A percentile compares a stretch with the other conserved stretches of the same genome.
Conservation (phyloP, 306 rosid genomes). For the Dryas alaskensis region DNA sequence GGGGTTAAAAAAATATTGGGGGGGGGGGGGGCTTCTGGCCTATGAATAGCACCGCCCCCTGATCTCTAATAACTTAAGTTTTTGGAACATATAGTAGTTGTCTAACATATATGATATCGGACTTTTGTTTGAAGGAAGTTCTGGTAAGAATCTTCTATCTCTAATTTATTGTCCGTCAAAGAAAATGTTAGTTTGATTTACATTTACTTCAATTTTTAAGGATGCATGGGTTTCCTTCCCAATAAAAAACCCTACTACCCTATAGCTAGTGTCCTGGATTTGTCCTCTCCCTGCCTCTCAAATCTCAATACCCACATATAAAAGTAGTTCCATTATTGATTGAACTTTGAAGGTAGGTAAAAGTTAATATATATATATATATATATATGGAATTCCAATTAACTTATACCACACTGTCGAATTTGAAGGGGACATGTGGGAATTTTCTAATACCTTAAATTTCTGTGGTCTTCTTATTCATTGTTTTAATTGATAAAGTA, state of each 20-base stretch:
- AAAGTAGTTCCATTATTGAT: conserved; percentile 2
- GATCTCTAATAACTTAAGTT: too few relatives aligned
- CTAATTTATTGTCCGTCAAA: too few relatives aligned
- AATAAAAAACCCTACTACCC: not conserved
- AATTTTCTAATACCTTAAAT: not conserved
- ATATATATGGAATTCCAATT: not conserved
- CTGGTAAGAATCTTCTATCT: too few relatives aligned
- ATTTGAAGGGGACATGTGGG: conserved; percentile 16
- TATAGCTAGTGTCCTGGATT: conserved; percentile 4
- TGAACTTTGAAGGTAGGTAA: not conserved
- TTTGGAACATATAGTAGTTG: too few relatives aligned
- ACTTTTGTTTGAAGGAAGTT: too few relatives aligned
- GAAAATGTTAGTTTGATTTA: too few relatives aligned
- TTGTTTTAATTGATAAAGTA: not conserved
- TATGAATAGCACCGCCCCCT: too few relatives aligned
- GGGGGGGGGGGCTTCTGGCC: too few relatives aligned
- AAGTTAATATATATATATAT: not conserved
- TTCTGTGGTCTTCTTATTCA: not conserved
- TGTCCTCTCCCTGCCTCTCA: conserved; percentile 11
- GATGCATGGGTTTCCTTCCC: conserved; percentile 10
- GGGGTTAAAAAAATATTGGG: too few relatives aligned
- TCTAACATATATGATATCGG: too few relatives aligned
- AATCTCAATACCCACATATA: not conserved
- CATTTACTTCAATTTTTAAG: too few relatives aligned
- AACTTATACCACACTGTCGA: conserved; percentile 11